Base-by-base conservation (phyloP, 768 basidiomycete species). In the Daedaleopsis sinensis region DNA sequence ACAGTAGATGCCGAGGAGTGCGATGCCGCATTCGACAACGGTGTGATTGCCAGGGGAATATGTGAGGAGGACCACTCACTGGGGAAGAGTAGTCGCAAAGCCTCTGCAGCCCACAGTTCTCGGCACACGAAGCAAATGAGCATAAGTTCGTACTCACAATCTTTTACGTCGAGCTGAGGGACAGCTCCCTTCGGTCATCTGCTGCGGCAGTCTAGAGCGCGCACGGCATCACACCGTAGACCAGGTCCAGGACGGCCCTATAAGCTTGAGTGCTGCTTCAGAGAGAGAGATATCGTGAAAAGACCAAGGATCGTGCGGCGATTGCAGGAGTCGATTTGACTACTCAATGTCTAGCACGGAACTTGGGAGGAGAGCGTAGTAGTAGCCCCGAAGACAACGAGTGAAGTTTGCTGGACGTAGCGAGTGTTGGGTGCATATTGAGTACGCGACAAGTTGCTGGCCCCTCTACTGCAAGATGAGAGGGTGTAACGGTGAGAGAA, bases 151-250 rank as follows among this genome's bases (percentile, higher is more conserved):
- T 43, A 47, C 46, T 7, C 46, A 47, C 5, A 1, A 19, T 5
- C 6, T 5, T 3, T 47, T 18, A 6, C n/a, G 12, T n/a, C 18
- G n/a, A n/a, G 12, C 42, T n/a, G 13, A 43, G 13, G 7, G 13
- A 8, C 19, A 23, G 19, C 46, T 11, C 3, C 6, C 16, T 19
- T 23, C 46, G 5, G 18, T n/a, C n/a, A 21, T 23, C 52, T 39
- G 19, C n/a, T 38, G n/a, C 16, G 10, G 39, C 18, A 8, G 38
- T 24, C 39, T 23, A 55, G 23, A 44, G 5, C 12, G 44, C 42
- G 15, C 52, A 37, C 13, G 55, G 55, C 44, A 57, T 39, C 44
- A 57, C 23, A 9, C 46, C 21, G 46, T 13, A 57, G n/a, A 57
- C 35, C 3, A 57, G 46, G 21, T 35, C 18, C 7, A 13, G 35